phyloP scores from a whole-genome alignment of 2,329 filamentous ascomycete genomes.

The Epicoccum sorghinum region DNA sequence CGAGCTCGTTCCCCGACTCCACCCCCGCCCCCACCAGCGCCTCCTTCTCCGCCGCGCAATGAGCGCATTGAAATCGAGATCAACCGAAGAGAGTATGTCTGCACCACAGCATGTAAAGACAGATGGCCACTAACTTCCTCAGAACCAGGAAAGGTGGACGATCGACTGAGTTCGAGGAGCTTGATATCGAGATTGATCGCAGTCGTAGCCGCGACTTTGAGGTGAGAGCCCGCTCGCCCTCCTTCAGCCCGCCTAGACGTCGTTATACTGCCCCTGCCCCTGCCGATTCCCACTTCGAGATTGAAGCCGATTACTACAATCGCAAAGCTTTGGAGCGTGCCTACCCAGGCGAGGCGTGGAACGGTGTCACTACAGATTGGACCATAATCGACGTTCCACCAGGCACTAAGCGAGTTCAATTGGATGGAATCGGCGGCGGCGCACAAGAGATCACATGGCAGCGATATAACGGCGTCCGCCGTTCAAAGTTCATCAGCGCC shows the following conservation, averaged over 20 bases:
- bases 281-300: constrained; percentile 55
- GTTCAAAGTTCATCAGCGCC: constrained; percentile 75
- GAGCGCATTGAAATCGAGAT: constrained; percentile 63
- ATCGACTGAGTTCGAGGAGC: constrained; percentile 62
- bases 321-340: constrained; percentile 72
- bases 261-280: constrained; percentile 30
- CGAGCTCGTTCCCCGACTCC: constrained; percentile 55
- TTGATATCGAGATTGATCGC: constrained; percentile 67
- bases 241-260: constrained; percentile 54
- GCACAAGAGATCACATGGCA: constrained; percentile 79
- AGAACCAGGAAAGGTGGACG: constrained; percentile 51
- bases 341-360: constrained; percentile 73
- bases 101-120: neutral
- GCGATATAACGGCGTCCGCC: constrained; percentile 76
- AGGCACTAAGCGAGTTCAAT: constrained; percentile 78
- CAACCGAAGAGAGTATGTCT: constrained; percentile 55
- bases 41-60: constrained; percentile 54
- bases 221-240: constrained; percentile 46
- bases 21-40: constrained; percentile 57
- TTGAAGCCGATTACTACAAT: constrained; percentile 67
- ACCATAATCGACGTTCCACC: constrained; percentile 83
- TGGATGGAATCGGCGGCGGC: constrained; percentile 80
- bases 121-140: constrained; percentile 13
- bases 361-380: constrained; percentile 79
- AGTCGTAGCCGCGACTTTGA: constrained; percentile 47